Evolutionary conservation across 2,329 filamentous ascomycete species (phyloP), one percentile per base, ranked within the genome.

Genomic region (Penicillium griseofulvum): DNA sequence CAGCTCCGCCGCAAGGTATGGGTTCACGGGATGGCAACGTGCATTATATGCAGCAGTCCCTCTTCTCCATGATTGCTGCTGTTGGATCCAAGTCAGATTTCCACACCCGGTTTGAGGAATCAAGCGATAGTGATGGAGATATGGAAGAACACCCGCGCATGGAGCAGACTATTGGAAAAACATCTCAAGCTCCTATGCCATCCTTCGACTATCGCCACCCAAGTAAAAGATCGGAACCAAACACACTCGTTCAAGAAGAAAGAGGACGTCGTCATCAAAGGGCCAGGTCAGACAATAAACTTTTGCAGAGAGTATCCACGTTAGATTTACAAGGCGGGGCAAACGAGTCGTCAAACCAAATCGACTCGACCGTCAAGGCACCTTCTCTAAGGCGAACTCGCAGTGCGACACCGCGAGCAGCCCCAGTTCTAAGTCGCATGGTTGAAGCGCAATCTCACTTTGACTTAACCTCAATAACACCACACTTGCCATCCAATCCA

Each of bases 61-160:
- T 97, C 52, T 96, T 97, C 72, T 91, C 91, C 51, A 84, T 97
- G 75, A 92, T 97, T 63, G 90, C 92, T 7, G 90, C 91, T 16
- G 91, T 91, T 36, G 90, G 91, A 7, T 92, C 90, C 29, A 86
- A 85, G 56, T 87, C 89, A 49, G 88, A 95, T 74, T 91, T 95
- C 68, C 87, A 90, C 71, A 83, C 89, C 56, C 84, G 89, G 36
- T 93, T 94, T 71, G 88, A 91, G 67, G 88, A 88, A 62, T 91
- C 88, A 38, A 94, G 90, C 64, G 91, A 93, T 64, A 91, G 91
- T 61, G 88, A 90, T 45, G 81, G 76, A n/a, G 80, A 80, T 17
- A 73, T 72, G 4, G 74, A 75, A 36, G 58, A 59, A 17, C 58
- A 56, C 33, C 56, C 68, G 38, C 59, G 61, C 29, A 57, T 61